phyloP scores from a whole-genome alignment of 441 rosid species.

The Arabidopsis hybrid region DNA sequence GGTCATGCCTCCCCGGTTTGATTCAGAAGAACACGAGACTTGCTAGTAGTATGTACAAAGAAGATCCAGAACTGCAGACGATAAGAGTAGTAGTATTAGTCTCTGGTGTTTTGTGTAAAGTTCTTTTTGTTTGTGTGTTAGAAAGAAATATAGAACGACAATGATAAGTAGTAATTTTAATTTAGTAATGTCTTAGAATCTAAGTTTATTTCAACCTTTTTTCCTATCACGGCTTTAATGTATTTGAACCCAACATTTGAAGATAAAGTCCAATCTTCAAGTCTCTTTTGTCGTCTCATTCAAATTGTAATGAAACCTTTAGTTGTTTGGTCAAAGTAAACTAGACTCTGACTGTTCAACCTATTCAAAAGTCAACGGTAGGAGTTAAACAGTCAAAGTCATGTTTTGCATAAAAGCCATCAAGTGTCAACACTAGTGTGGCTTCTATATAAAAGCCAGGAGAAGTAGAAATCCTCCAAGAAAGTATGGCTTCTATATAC shows the following conservation, averaged over 20 bases:
- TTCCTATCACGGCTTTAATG: no score
- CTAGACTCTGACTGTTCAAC: neutral
- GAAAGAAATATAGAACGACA: neutral
- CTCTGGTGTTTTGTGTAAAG: constrained; percentile 1
- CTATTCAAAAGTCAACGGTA: neutral
- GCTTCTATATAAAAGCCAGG: neutral
- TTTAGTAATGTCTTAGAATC: no score
- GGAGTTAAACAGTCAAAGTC: neutral
- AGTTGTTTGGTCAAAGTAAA: neutral
- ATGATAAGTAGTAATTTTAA: neutral
- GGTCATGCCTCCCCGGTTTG: constrained; percentile 49
- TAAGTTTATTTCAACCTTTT: no score
- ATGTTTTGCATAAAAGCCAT: neutral
- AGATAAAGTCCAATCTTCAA: neutral
- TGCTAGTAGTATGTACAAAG: neutral
- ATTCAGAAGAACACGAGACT: constrained; percentile 23
- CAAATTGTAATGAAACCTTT: neutral
- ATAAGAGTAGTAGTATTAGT: neutral
- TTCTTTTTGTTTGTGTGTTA: neutral
- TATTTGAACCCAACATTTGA: neutral
- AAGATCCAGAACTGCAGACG: neutral
- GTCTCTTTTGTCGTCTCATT: neutral
- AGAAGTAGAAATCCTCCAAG: neutral
- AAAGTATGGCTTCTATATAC: constrained; percentile 16
- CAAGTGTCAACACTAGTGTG: neutral